Percentiles rank a stretch among this genome's conserved stretches.
Conservation (phyloP, 225 moss, liverwort and hornwort species). For the Antitrichia curtipendula region DNA sequence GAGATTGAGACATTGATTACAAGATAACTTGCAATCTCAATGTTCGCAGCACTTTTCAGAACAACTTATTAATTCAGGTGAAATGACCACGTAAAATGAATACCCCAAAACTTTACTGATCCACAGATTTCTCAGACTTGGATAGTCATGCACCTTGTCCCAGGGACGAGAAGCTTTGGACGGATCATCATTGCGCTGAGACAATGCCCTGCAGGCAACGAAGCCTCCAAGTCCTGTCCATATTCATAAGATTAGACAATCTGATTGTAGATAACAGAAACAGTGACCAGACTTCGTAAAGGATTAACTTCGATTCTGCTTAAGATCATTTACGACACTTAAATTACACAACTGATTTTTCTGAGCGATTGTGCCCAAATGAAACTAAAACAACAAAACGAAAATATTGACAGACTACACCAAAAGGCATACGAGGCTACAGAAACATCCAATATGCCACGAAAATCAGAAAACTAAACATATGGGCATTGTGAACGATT, state of each 20-base stretch:
- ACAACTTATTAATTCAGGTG: not conserved
- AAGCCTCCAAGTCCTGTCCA: slow-evolving; percentile 83
- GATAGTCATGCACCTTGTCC: slow-evolving; percentile 47
- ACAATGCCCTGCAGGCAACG: slow-evolving; percentile 84
- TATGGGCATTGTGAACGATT: not conserved
- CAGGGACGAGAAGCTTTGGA: slow-evolving; percentile 80
- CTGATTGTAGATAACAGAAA: not conserved
- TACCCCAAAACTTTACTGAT: not conserved
- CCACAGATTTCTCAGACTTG: not conserved
- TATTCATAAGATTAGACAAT: not conserved
- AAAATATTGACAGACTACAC: not conserved
- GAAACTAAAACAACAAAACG: not conserved
- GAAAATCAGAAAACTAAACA: not conserved
- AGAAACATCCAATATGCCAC: not conserved
- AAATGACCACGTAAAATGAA: not conserved
- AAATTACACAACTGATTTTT: not conserved
- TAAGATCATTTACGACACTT: not conserved
- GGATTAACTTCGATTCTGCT: not conserved
- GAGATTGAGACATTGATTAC: not conserved
- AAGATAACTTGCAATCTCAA: not conserved
- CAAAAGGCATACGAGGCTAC: not conserved
- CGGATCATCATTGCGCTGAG: slow-evolving; percentile 76
- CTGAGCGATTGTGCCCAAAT: not conserved
- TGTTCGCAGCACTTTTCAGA: not conserved
- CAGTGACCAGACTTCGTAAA: not conserved